Base-by-base conservation (phyloP, 306 rosid genomes). In the Hippophae gyantsensis region DNA sequence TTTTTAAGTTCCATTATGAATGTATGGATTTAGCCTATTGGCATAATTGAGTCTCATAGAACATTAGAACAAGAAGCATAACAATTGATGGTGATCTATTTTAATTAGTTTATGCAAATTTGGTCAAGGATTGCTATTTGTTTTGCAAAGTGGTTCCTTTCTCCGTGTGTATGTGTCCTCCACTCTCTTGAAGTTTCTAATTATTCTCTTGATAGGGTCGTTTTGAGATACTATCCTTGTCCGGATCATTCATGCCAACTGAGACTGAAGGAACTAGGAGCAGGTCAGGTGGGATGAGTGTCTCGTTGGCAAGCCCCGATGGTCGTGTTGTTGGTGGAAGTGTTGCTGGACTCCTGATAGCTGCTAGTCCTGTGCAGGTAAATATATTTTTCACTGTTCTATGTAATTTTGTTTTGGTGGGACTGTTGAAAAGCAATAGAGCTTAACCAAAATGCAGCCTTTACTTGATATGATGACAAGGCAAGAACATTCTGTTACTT, bases 301-400 rank as follows among this genome's bases (percentile, higher is more conserved):
- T 86, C 60, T 76, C 89, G 7, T 50, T 89, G 75, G 85, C 89
- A 48, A 76, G 90, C 69, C 81, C 88, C 1, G 90, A 86, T 38
- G 90, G 94, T 42, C 94, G 85, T 9, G 86, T 82, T 47, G 81
- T 86, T 0, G 90, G 89, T 6, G 97, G 97, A 42, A 76, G 81
- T 45, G 94, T 90, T 60, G 84, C 83, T 10, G 97, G 95, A 61
- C 73, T 75, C 66, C 81, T 90, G 9, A 54, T 80, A 26, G 97
- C 97, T 48, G 95, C 88, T 7, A 51, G 82, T 73, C 94, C 95
- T 58, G 94, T 90, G 52, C 95, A 84, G 88, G 97, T 84, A 65
- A 65, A 13, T 41, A n/a, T 40, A 43, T 14, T 48, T 6, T 12
- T 7, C 13, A 43, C 6, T 43, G 42, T 52, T 18, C 23, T 18